Percentiles rank a stretch among this genome's conserved stretches.
Evolutionary conservation across 305 asterid genomes (phyloP).

Genomic region (Solanum chacoense): DNA sequence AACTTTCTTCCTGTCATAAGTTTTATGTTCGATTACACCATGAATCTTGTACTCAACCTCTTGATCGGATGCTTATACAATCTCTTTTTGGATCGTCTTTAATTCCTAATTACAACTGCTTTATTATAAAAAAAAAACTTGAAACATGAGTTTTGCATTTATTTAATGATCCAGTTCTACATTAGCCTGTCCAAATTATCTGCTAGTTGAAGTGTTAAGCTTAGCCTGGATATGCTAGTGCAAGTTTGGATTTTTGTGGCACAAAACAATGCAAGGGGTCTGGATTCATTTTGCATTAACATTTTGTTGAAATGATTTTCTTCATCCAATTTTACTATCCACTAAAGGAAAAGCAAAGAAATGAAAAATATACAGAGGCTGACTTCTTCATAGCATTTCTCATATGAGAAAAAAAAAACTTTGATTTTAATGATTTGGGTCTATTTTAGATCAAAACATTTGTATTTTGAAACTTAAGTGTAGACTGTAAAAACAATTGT

Average conservation of each 20-base stretch:
- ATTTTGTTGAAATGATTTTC: not conserved
- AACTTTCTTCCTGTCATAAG: not conserved
- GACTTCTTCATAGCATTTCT: not conserved
- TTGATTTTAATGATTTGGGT: not conserved
- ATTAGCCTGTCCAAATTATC: not conserved
- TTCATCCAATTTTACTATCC: not conserved
- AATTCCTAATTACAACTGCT: not conserved
- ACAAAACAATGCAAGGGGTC: not conserved
- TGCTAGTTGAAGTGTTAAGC: not conserved
- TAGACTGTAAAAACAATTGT: not conserved
- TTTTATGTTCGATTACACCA: not conserved
- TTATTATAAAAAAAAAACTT: not conserved
- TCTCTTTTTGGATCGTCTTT: not conserved
- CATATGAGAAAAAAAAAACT: not conserved
- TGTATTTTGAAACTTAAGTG: not conserved
- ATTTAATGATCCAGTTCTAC: not conserved
- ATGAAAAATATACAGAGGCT: not conserved
- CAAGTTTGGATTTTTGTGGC: not conserved
- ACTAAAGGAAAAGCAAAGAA: not conserved
- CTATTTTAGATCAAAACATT: not conserved
- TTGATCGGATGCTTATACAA: not conserved
- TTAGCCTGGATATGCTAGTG: not conserved
- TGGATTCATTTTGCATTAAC: not conserved
- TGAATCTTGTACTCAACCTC: not conserved
- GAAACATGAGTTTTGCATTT: not conserved